Evolutionary conservation across 2,329 filamentous ascomycete genomes (phyloP), one percentile per base, ranked within the genome.

Genomic region (Camptophora hylomeconis): DNA sequence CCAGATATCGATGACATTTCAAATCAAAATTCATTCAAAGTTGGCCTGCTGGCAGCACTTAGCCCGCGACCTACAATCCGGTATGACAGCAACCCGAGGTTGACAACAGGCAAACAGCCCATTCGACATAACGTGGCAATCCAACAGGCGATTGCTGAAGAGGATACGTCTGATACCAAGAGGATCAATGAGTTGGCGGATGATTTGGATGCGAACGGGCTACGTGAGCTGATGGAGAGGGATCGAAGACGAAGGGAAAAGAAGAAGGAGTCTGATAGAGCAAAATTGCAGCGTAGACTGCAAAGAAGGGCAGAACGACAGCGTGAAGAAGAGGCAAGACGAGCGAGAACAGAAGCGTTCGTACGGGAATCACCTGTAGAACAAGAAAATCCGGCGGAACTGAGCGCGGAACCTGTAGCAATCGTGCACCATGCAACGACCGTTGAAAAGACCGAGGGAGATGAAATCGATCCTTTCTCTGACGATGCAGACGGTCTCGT

Each of bases 161-260:
- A 76, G n/a, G 51, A 55, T 14, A 37, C 55, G 56, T 72, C 46
- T 55, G 80, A 49, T 56, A 81, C 56, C 58, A 80, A 53, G 56
- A 62, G 63, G 18, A 68, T 79, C 24, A 70, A 75, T 34, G 68
- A 71, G 24, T 51, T 95, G 24, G 89, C 84, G 13, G 80, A 95
- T 48, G 78, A 81, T 35, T 64, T 98, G 31, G 82, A 83, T 54
- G 80, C 89, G 3, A 72, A 78, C 29, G 86, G 83, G 43, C 53
- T 98, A 20, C 71, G 87, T 34, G 80, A 92, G 49, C 63, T 95
- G 17, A 78, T 98, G 70, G 89, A 98, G 45, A 67, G 89, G 35
- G 89, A 98, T 47, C 68, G 76, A 41, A 72, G 86, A 45, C 70
- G 89, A 33, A 73, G 69, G 40, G 81, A 93, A 41, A 73, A 74